phyloP scores from a whole-genome alignment of 2,329 filamentous ascomycete genomes.

The Ceratocystiopsis brevicomis region DNA sequence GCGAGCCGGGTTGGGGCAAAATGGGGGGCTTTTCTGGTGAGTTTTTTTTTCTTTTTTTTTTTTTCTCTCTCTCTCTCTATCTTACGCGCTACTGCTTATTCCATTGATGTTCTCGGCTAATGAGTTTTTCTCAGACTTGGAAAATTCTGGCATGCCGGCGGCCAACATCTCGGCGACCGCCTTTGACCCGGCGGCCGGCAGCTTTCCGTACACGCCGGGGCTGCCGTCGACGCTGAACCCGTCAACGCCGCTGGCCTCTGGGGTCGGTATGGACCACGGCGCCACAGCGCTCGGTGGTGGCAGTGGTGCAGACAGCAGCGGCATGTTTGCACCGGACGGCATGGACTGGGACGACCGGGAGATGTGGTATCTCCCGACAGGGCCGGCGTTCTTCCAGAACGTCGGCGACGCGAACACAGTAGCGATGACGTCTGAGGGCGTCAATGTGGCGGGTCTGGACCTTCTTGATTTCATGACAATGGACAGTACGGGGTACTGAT shows the following conservation, averaged over 20 bases:
- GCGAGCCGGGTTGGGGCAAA: too few species aligned
- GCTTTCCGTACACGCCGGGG: constrained; percentile 32
- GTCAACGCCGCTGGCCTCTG: constrained; percentile 20
- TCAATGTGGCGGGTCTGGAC: constrained; percentile 48
- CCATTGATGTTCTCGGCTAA: too few species aligned
- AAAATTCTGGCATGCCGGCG: constrained; percentile 23
- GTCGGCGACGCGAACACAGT: constrained; percentile 36
- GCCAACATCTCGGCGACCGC: constrained; percentile 43
- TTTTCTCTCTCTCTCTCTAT: too few species aligned
- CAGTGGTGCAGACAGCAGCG: too few species aligned
- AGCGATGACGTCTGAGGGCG: constrained; percentile 47
- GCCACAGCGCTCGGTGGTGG: too few species aligned
- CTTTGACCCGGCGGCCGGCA: constrained; percentile 36
- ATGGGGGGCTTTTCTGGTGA: too few species aligned
- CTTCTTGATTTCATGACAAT: constrained; percentile 50
- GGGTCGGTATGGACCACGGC: constrained; percentile 13
- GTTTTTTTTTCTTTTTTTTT: not conserved
- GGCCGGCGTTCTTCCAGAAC: constrained; percentile 46
- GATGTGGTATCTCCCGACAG: constrained; percentile 49
- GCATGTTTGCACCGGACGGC: constrained; percentile 14
- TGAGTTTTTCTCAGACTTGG: constrained; percentile 6
- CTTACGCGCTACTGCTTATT: not conserved
- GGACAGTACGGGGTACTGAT: constrained; percentile 2
- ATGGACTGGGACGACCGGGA: constrained; percentile 37
- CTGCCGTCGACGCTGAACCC: constrained; percentile 29